These are phyloP conservation scores for Coccinonectria pachysandricola DNA, from an alignment of 2,329 filamentous ascomycete species.

Conservation along the genomic window DNA sequence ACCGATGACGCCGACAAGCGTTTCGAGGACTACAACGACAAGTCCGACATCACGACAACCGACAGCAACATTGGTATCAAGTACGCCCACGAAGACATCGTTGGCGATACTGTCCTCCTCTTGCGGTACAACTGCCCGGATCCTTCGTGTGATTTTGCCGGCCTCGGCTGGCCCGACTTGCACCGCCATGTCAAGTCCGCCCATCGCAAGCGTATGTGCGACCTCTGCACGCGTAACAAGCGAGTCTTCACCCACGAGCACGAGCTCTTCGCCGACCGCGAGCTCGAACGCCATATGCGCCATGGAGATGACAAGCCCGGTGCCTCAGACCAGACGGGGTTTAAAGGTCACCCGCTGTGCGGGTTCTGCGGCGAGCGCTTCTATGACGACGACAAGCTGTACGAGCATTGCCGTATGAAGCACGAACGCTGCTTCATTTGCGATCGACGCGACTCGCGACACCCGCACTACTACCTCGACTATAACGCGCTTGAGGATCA, in stretches of 20 bases:
- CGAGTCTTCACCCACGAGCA: constrained; percentile 99
- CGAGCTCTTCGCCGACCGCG: constrained; percentile 73
- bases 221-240: constrained; percentile 85
- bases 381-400: constrained; percentile 93
- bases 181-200: constrained; percentile 68
- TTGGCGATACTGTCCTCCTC: constrained; percentile 79
- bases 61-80: constrained; percentile 85
- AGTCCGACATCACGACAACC: constrained; percentile 64
- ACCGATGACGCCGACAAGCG: constrained; percentile 74
- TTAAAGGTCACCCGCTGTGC: constrained; percentile 91
- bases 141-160: constrained; percentile 67
- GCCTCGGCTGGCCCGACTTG: constrained; percentile 50
- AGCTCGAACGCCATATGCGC: constrained; percentile 79
- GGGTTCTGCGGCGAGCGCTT: constrained; percentile 86
- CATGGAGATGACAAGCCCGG: constrained; percentile 86
- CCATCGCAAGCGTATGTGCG: constrained; percentile 84
- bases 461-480: constrained; percentile 84
- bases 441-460: constrained; percentile 57
- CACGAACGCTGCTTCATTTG: constrained; percentile 95
- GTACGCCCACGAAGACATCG: constrained; percentile 81
- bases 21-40: constrained; percentile 69
- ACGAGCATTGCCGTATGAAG: constrained; percentile 82
- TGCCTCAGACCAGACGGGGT: constrained; percentile 83
- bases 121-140: constrained; percentile 94
- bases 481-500: constrained; percentile 80